Evolutionary conservation across 805 yeast genomes (phyloP).

Genomic region (Blastobotrys terrestris): DNA sequence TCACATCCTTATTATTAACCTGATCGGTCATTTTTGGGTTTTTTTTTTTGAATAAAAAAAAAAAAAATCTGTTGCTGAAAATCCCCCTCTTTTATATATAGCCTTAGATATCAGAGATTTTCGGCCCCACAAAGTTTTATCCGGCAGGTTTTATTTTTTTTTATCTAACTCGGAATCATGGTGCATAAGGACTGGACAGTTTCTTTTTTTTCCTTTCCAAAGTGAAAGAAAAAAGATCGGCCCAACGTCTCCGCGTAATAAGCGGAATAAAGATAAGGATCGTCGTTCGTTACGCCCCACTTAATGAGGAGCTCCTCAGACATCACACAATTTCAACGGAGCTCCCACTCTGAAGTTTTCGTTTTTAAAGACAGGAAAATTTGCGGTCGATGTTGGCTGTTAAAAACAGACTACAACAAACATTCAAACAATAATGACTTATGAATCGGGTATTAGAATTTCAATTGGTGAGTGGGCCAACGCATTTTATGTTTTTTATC

Average conservation of each 20-base stretch:
- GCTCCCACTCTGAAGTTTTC: neutral
- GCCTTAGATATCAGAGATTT: too few species aligned
- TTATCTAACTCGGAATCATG: neutral
- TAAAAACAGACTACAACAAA: too few species aligned
- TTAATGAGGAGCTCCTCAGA: neutral
- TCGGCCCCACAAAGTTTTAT: neutral
- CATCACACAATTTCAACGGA: neutral
- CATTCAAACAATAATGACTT: neutral
- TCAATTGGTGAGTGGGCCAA: constrained; percentile 18
- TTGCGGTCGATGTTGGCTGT: neutral
- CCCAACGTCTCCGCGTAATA: neutral
- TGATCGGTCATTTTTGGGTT: too few species aligned
- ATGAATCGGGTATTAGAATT: constrained; percentile 15
- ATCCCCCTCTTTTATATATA: too few species aligned
- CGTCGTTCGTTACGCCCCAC: neutral
- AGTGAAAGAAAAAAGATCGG: neutral
- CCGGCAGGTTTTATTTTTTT: neutral
- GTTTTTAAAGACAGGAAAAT: neutral
- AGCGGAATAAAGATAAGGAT: neutral
- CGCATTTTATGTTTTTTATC: neutral
- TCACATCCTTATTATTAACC: too few species aligned
- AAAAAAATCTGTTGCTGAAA: too few species aligned
- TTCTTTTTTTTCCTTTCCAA: neutral
- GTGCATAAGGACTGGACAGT: neutral
- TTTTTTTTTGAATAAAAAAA: too few species aligned